Base-by-base conservation (phyloP, 1,284 basidiomycete species). In the Sanguinoderma infundibulare region DNA sequence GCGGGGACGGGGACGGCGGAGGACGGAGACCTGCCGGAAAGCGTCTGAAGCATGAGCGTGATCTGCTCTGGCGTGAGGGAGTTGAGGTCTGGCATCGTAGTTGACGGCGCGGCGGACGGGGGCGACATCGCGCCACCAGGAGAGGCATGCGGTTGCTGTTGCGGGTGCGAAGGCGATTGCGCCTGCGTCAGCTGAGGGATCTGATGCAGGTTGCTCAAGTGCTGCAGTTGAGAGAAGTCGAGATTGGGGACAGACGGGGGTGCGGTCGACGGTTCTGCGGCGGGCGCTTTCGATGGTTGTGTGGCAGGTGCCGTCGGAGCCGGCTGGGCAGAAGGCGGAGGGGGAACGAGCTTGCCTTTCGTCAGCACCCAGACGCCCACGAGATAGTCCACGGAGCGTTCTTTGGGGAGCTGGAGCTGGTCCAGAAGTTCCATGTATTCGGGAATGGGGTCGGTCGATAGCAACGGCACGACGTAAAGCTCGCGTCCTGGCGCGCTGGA, bases 341-440 rank as follows among this genome's bases (percentile, higher is more conserved):
- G 81, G 38, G 82, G 79, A 17, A 77, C 79, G 5, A 91, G 82
- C 73, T 85, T 91, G 30, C 89, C 91, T 73, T 89, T 94, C 69
- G 83, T 87, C 7, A 93, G 79, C 9, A 97, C 83, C 84, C 94
- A 95, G 15, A 97, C 86, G 39, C 91, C 94, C 35, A 98, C 77
- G 49, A 97, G 81, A 58, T 91, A 86, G 69, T 93, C 85, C 9
- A 77, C 72, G 17, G 74, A 81, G 20, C 95, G 83, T 14, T 77
- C 73, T 61, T 82, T 83, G 6, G 93, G 90, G 0, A 98, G 73
- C 53, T 80, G 80, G 57, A 93, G 82, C n/a, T 91, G 83, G 69
- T 96, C 95, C 55, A 97, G 77, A 1, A 97, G 79, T 66, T 96
- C 92, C 63, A 96, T 83, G 69, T 90, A 95, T 61, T 96, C 94